phyloP scores from a whole-genome alignment of 2,329 filamentous ascomycete species.

The Grosmannia clavigera region DNA sequence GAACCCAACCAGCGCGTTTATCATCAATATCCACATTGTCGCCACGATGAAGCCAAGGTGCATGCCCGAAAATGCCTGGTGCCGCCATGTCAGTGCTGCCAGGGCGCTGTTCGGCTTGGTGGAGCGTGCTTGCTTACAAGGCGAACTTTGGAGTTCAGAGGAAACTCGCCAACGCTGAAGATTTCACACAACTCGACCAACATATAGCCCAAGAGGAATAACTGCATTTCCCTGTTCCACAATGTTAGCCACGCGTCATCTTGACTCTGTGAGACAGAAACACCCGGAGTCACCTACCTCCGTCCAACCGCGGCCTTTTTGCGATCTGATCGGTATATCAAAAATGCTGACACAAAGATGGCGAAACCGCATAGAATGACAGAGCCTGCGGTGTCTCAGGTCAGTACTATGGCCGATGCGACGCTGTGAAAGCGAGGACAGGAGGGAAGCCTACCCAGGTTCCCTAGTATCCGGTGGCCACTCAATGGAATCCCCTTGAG shows the following conservation, averaged over 20 bases:
- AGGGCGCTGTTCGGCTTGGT: neutral
- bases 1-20: slow-evolving; percentile 87
- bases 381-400: slow-evolving; percentile 35
- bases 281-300: slow-evolving; percentile 44
- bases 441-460: slow-evolving; percentile 40
- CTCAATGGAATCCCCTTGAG: slow-evolving; percentile 64
- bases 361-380: slow-evolving; percentile 73
- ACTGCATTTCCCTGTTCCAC: slow-evolving; percentile 75
- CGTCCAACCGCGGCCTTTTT: slow-evolving; percentile 91
- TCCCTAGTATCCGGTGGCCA: slow-evolving; percentile 55
- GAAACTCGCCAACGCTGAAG: slow-evolving; percentile 86
- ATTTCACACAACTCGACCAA: slow-evolving; percentile 90
- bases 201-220: slow-evolving; percentile 80
- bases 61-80: slow-evolving; percentile 71
- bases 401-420: too few relatives aligned
- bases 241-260: neutral
- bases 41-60: slow-evolving; percentile 85
- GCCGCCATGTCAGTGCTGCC: neutral
- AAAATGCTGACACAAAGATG: slow-evolving; percentile 51
- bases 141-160: slow-evolving; percentile 56
- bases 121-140: slow-evolving; percentile 40
- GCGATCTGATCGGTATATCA: slow-evolving; percentile 70
- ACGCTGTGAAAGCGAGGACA: too few relatives aligned
- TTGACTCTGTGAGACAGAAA: neutral
- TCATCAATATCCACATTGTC: slow-evolving; percentile 78